Conservation (phyloP, 2,329 filamentous ascomycete genomes). For the Chaetomiaceae sp. region DNA sequence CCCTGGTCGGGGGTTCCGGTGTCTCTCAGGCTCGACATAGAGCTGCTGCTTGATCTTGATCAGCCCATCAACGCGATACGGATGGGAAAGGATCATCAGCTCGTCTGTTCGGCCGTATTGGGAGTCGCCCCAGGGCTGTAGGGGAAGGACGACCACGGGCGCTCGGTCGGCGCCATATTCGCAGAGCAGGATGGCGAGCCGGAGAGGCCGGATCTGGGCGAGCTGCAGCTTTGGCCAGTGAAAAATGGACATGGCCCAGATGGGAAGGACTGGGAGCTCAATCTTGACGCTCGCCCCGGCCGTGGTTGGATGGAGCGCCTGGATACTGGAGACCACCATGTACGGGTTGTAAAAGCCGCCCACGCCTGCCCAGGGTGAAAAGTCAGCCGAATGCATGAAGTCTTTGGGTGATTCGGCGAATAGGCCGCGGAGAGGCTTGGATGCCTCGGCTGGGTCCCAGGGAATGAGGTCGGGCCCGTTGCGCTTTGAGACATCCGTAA, state of each 20-base stretch:
- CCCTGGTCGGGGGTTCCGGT: neutral
- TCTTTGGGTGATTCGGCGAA: conserved; percentile 9
- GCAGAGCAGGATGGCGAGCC: neutral
- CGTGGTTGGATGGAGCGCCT: neutral
- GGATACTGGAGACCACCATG: neutral
- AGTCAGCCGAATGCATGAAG: neutral
- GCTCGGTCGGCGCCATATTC: neutral
- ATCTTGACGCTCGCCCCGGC: neutral
- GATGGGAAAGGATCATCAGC: neutral
- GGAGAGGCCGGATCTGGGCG: neutral
- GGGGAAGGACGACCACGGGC: neutral
- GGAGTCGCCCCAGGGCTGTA: neutral
- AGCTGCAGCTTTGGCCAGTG: neutral
- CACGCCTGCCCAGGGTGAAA: neutral
- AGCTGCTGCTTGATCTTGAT: neutral
- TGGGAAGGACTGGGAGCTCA: neutral
- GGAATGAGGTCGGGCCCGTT: neutral
- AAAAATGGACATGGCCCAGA: neutral
- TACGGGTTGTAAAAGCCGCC: neutral
- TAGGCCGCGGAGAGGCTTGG: neutral
- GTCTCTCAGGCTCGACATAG: neutral
- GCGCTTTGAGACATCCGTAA: neutral
- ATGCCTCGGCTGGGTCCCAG: neutral
- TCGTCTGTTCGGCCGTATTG: neutral
- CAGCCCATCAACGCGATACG: no score